A percentile compares a stretch with the other conserved stretches of the same genome.
phyloP scores from a whole-genome alignment of 371 early-diverging fungal genomes.

The Amoeboaphelidium protococcarum region DNA sequence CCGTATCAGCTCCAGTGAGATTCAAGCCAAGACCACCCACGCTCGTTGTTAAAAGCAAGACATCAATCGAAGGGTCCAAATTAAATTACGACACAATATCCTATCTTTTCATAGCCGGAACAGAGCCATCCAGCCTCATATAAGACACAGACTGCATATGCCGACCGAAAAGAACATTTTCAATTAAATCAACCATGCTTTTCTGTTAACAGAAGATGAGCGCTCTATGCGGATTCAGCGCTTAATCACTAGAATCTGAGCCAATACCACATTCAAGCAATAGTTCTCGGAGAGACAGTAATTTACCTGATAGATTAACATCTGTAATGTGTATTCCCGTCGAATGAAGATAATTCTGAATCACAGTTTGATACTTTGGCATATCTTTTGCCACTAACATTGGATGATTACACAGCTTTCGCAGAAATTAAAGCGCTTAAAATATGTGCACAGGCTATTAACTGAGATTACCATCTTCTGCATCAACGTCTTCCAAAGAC shows the following conservation, averaged over 20 bases:
- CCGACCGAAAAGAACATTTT: conserved; percentile 51
- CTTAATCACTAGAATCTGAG: conserved; percentile 9
- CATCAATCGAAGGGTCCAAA: conserved; percentile 78
- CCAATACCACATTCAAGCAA: conserved; percentile 60
- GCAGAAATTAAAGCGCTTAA: conserved; percentile 83
- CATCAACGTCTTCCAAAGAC: conserved; percentile 6
- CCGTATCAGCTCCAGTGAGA: conserved; percentile 95
- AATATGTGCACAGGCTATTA: conserved; percentile 49
- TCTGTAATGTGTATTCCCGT: conserved; percentile 43
- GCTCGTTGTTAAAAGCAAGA: conserved; percentile 82
- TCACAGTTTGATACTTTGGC: conserved; percentile 43
- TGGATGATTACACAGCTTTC: conserved; percentile 91
- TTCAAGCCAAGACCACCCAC: conserved; percentile 98
- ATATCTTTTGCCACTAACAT: conserved; percentile 57
- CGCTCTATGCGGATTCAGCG: conserved; percentile 69
- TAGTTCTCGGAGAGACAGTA: conserved; percentile 46
- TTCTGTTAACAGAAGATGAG: conserved; percentile 93
- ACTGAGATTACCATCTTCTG: conserved; percentile 16
- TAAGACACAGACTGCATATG: conserved; percentile 69
- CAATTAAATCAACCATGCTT: conserved; percentile 88
- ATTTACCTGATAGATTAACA: conserved; percentile 70
- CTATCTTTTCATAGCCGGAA: conserved; percentile 55
- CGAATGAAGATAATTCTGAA: conserved; percentile 19
- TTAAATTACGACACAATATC: conserved; percentile 86
- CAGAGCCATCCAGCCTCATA: conserved; percentile 86